Conservation (phyloP, 495 filamentous ascomycete species). For the Cercophora scortea region DNA sequence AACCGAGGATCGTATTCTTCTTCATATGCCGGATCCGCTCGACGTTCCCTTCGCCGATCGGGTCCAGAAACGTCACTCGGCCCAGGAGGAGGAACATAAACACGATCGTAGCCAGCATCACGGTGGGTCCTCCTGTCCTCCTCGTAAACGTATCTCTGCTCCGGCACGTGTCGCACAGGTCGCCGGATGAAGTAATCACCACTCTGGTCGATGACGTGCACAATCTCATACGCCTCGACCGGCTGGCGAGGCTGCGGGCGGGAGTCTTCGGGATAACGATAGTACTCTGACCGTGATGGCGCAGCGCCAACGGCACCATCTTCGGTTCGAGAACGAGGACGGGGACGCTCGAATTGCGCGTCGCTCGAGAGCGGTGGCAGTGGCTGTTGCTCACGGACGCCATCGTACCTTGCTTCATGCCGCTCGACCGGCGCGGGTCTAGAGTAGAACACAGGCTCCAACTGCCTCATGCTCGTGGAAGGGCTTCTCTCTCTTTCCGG, state of each 20-base stretch:
- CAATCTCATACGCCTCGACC: conserved; percentile 34
- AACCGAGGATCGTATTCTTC: conserved; percentile 37
- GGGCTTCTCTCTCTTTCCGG: background rate
- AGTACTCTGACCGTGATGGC: conserved; percentile 22
- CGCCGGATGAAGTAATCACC: conserved; percentile 38
- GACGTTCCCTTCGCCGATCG: conserved; percentile 3
- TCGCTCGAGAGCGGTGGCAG: conserved; percentile 6
- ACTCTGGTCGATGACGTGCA: conserved; percentile 34
- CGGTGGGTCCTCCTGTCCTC: conserved; percentile 3
- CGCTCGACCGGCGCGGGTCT: background rate
- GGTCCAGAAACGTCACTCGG: background rate
- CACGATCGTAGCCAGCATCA: conserved; percentile 4
- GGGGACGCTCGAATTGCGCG: conserved; percentile 9
- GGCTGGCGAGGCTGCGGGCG: conserved; percentile 14
- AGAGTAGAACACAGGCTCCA: conserved; percentile 3
- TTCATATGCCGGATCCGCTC: conserved; percentile 17
- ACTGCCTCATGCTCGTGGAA: background rate
- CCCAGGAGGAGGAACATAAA: conserved; percentile 3
- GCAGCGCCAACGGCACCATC: conserved; percentile 8
- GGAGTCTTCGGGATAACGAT: conserved; percentile 23
- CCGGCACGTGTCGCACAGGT: conserved; percentile 27
- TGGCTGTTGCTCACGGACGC: conserved; percentile 1
- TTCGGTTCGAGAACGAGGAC: conserved; percentile 5
- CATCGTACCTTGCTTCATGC: background rate
- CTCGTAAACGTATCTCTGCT: conserved; percentile 10